Evolutionary conservation across 1,139 yeast genomes (phyloP).

Genomic region (Diutina rugosa): DNA sequence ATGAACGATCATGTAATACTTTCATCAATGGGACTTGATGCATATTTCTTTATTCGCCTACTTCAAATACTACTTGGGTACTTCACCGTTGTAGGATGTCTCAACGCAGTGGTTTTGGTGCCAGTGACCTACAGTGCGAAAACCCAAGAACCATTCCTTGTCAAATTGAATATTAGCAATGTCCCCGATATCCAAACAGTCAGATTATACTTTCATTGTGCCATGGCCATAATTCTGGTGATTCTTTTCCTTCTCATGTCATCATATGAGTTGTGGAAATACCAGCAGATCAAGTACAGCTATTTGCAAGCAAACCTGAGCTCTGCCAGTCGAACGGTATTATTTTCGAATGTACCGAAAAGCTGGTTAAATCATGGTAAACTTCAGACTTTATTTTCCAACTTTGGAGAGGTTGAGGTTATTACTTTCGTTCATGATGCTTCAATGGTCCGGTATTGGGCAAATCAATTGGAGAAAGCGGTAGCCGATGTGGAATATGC

Average conservation of each 20-base stretch:
- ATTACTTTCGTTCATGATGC: neutral
- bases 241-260: constrained; percentile 40
- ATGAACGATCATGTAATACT: neutral
- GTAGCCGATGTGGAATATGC: neutral
- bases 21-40: constrained; percentile 19
- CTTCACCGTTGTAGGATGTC: constrained; percentile 33
- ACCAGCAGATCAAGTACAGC: constrained; percentile 29
- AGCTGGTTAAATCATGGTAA: neutral
- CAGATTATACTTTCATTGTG: constrained; percentile 39
- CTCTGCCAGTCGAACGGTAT: neutral
- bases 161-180: constrained; percentile 48
- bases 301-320: constrained; percentile 14
- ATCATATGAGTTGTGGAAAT: constrained; percentile 34
- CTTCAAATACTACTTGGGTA: constrained; percentile 33
- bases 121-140: constrained; percentile 45
- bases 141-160: constrained; percentile 21
- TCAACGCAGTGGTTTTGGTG: constrained; percentile 40
- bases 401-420: neutral
- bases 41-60: constrained; percentile 48
- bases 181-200: constrained; percentile 34
- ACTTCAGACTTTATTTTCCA: neutral
- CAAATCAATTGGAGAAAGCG: neutral
- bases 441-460: neutral
- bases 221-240: constrained; percentile 38
- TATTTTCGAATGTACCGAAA: neutral